These are phyloP conservation scores for Aspergillus sp. DNA, from an alignment of 2,329 filamentous ascomycete species.

Conservation along the genomic window DNA sequence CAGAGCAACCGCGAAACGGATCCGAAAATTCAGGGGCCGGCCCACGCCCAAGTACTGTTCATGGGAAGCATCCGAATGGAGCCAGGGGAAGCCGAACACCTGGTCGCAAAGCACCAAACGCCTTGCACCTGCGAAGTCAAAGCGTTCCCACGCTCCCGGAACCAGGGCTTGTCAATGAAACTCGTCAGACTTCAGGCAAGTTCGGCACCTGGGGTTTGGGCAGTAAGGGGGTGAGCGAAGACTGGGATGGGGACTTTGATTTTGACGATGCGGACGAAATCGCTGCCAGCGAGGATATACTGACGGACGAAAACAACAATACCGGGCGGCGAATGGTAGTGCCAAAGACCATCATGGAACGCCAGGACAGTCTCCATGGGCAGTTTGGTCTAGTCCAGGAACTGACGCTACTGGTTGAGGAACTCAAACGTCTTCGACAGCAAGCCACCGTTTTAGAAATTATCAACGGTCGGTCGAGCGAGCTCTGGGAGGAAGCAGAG, in stretches of 20 bases:
- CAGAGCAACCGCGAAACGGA: constrained; percentile 48
- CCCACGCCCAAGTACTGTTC: constrained; percentile 52
- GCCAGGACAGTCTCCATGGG: constrained; percentile 55
- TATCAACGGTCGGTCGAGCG: constrained; percentile 43
- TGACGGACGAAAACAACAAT: constrained; percentile 11
- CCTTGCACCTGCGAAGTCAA: constrained; percentile 55
- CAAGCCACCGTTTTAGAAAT: constrained; percentile 47
- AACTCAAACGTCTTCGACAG: constrained; percentile 52
- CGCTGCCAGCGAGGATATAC: constrained; percentile 34
- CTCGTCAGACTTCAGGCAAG: constrained; percentile 45
- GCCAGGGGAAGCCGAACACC: constrained; percentile 47
- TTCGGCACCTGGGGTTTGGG: constrained; percentile 60
- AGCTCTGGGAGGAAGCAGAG: constrained; percentile 56
- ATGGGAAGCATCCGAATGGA: constrained; percentile 52
- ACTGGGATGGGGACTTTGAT: constrained; percentile 62
- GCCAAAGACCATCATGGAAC: constrained; percentile 53
- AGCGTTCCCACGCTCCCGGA: constrained; percentile 53
- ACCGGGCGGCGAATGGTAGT: constrained; percentile 37
- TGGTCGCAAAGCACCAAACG: constrained; percentile 49
- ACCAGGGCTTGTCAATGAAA: constrained; percentile 38
- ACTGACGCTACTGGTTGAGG: constrained; percentile 55
- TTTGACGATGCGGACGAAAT: constrained; percentile 47
- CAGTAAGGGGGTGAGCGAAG: constrained; percentile 56
- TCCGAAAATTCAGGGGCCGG: constrained; percentile 45
- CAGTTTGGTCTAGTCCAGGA: constrained; percentile 57